Percentiles rank a stretch among this genome's conserved stretches.
Evolutionary conservation across 2,329 filamentous ascomycete species (phyloP).

Genomic region (Thyridium curvatum): DNA sequence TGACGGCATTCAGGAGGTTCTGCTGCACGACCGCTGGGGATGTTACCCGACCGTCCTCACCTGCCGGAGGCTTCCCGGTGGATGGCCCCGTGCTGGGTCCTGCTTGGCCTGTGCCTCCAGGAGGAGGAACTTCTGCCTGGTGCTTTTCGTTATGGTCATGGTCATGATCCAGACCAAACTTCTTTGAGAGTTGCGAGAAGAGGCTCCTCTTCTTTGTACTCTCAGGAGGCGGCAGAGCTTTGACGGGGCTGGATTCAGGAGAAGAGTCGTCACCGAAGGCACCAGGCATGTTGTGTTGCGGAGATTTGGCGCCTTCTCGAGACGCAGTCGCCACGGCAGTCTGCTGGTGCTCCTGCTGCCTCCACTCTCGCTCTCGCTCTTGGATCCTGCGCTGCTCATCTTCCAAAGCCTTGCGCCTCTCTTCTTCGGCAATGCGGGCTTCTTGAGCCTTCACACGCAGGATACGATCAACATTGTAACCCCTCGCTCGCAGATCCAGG

Average conservation of each 20-base stretch:
- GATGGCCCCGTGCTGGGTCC: not conserved
- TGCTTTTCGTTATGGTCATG: slow-evolving; percentile 40
- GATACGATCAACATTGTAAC: slow-evolving; percentile 96
- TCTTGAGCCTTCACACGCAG: slow-evolving; percentile 82
- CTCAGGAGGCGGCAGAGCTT: no score
- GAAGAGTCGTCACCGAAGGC: slow-evolving; percentile 56
- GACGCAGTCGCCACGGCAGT: slow-evolving; percentile 27
- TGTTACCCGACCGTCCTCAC: slow-evolving; percentile 44
- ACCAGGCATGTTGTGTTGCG: slow-evolving; percentile 61
- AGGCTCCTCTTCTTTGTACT: slow-evolving; percentile 34
- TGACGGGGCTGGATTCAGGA: no score
- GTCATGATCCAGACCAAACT: slow-evolving; percentile 59
- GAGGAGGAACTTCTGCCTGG: slow-evolving; percentile 37
- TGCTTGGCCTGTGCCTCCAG: slow-evolving; percentile 13
- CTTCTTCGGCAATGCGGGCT: slow-evolving; percentile 78
- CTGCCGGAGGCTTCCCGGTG: not conserved
- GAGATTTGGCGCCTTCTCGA: slow-evolving; percentile 31
- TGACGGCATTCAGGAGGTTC: slow-evolving; percentile 72
- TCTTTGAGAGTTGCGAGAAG: slow-evolving; percentile 62
- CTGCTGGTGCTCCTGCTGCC: slow-evolving; percentile 31
- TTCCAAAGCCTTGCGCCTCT: slow-evolving; percentile 67
- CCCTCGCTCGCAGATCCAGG: slow-evolving; percentile 73
- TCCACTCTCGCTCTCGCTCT: slow-evolving; percentile 43
- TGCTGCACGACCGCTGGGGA: slow-evolving; percentile 57
- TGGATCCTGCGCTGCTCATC: slow-evolving; percentile 65